A percentile compares a stretch with the other conserved stretches of the same genome.
phyloP scores from a whole-genome alignment of 371 early-diverging fungal genomes.

The Coemansia linderi region DNA sequence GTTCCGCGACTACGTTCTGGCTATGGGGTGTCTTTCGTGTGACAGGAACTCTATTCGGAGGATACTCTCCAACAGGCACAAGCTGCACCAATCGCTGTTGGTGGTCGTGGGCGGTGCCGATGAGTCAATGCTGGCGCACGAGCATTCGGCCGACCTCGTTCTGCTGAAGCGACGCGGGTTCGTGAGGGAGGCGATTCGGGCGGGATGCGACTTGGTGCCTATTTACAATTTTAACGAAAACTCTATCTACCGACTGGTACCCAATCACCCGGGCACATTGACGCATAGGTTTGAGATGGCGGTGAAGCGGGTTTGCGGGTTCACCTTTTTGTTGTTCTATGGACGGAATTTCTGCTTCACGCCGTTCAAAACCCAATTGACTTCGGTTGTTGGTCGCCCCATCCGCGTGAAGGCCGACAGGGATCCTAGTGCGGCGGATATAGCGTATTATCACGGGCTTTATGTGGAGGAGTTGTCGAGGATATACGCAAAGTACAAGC shows the following conservation, averaged over 20 bases:
- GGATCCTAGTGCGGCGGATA: conserved; percentile 65
- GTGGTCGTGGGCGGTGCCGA: conserved; percentile 81
- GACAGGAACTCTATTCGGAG: conserved; percentile 71
- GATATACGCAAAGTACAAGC: conserved; percentile 70
- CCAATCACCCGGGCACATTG: conserved; percentile 59
- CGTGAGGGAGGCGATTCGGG: conserved; percentile 73
- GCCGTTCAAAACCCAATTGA: conserved; percentile 61
- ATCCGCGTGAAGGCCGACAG: conserved; percentile 60
- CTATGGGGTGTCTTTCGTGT: conserved; percentile 76
- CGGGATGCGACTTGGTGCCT: conserved; percentile 68
- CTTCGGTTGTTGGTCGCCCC: conserved; percentile 65
- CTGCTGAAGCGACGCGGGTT: conserved; percentile 77
- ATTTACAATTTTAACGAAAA: conserved; percentile 83
- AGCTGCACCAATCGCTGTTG: conserved; percentile 57
- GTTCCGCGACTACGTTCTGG: conserved; percentile 73
- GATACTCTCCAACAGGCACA: conserved; percentile 65
- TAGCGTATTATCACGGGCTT: conserved; percentile 61
- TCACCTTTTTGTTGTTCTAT: conserved; percentile 71
- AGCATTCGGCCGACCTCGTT: conserved; percentile 66
- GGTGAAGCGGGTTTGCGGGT: conserved; percentile 53
- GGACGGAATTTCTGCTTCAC: conserved; percentile 66
- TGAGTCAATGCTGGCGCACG: conserved; percentile 71
- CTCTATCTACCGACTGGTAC: conserved; percentile 71
- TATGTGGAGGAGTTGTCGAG: conserved; percentile 68
- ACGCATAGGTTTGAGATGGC: conserved; percentile 55